Evolutionary conservation across 2,329 filamentous ascomycete genomes (phyloP), one percentile per base, ranked within the genome.

Genomic region (Meredithiella fracta): DNA sequence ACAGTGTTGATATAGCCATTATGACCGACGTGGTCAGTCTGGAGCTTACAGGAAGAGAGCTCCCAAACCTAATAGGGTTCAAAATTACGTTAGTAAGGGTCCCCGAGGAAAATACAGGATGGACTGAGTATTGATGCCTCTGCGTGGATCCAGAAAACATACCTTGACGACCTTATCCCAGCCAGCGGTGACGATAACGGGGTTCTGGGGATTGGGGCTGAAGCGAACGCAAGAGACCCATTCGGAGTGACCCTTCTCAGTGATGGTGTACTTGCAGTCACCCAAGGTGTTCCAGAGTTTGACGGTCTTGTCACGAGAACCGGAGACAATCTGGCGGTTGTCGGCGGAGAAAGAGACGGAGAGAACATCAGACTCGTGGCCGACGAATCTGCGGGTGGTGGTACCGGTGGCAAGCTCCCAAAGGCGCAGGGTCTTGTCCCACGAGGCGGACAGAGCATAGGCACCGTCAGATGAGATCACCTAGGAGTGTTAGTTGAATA

Each of bases 81-180:
- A 26, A n/a, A 23, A 26, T 34, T 34, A n/a, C 40, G 34, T 31
- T 37, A 34, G 34, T 58, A 51, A 58, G 53, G 15, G 34, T 26
- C 44, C n/a, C n/a, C n/a, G n/a, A n/a, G n/a, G n/a, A n/a, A n/a
- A n/a, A n/a, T 23, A 14, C 22, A 7, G 11, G 23, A 49, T 14
- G 11, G 23, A 5, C 20, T 11, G 9, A 26, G 38, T 38, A 20
- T 47, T 31, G 8, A 47, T n/a, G 11, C 14, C 17, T 40, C 38
- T 38, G 23, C 34, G 38, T n/a, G n/a, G n/a, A n/a, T n/a, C n/a
- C n/a, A n/a, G n/a, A n/a, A n/a, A 8, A 80, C 90, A 68, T 78
- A 98, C 92, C 92, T 98, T 98, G 73, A 98, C 92, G 67, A 97
- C 85, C 83, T 97, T 98, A 80, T 98, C 92, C 92, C 92, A 98